Evolutionary conservation across 805 yeast genomes (phyloP), one percentile per base, ranked within the genome.

Genomic region (Saturnispora hagleri): DNA sequence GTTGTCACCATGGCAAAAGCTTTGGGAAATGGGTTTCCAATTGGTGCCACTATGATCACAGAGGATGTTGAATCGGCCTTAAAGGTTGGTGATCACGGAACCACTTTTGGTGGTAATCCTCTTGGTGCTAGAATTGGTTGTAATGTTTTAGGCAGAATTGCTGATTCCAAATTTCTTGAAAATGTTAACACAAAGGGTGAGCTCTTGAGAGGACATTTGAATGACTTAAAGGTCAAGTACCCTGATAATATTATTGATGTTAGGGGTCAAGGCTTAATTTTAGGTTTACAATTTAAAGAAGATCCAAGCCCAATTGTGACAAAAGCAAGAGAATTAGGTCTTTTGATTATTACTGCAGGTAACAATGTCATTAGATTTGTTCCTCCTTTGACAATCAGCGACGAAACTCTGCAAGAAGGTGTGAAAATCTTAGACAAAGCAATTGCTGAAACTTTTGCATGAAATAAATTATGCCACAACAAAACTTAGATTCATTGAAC

Each of bases 61-160:
- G 93, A 88, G 57, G 75, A 79, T 47, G 85, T 93, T 26, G 95
- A 89, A 63, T 67, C 73, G 10, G 79, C 73, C 2, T 71, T 93
- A 58, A 74, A 80, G 53, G 91, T 88, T 22, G 99, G 99, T 53
- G 99, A 93, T 64, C 99, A 91, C 65, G 99, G 99, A 52, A 91
- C 98, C 3, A 91, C 99, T 0, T 91, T 85, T 64, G 98, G 99
- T 57, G 99, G 99, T 51, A 93, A 93, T 67, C 98, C 98, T 51
- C 72, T 93, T 56, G 98, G 89, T 5, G 76, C 91, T 35, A 80
- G 90, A 56, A 79, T 93, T 47, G 96, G 89, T 5, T 71, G 75
- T 43, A 82, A 85, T 62, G 96, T 93, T 13, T 69, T 93, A 24
- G 81, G 76, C 50, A 76, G 80, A 59, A 75, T 93, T 43, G 75